Base-by-base conservation (phyloP, 139 green algal species). In the Diplosphaera chodatii region DNA sequence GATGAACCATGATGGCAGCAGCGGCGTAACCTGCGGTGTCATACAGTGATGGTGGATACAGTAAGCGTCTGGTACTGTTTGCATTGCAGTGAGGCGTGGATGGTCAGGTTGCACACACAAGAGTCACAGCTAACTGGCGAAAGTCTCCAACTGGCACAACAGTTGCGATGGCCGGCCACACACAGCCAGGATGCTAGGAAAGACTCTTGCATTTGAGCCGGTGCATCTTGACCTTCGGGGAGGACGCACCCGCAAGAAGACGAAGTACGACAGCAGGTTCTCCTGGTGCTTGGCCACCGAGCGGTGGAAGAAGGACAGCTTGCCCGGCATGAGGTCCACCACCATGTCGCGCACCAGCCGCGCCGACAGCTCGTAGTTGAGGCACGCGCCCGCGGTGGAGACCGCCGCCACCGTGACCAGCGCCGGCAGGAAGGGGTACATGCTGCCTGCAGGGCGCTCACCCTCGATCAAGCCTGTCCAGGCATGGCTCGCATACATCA, bases 241-340 rank as follows among this genome's bases (percentile, higher is more conserved):
- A n/a, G 13, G 18, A 18, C 48, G 48, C 48, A 86, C 64, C 5
- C 82, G 80, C 30, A 86, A 48, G 62, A 81, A 78, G 18, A 86
- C 32, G 34, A 87, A 48, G 70, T 84, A 86, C 33, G 66, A 70
- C 27, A 83, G 33, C 29, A 86, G 48, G 32, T 77, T 37, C 27
- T 75, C 20, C 25, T 74, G 72, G 3, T 84, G 80, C 70, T 75
- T 73, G 20, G 63, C 18, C 18, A 87, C 62, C 33, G 85, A 75
- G 3, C 33, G 34, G 27, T 32, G 48, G 64, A 77, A 77, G 0
- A 32, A 55, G 5, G 65, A 65, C 16, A 77, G 66, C 3, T 69
- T 63, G 18, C 71, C 73, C 28, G 82, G 80, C 10, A 84, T 79
- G 13, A 78, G 74, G 23, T 56, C 64, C 25, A 75, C 30, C 16